These are phyloP conservation scores for Beta macrorhiza DNA, from an alignment of 179 eudicot genomes.

Conservation along the genomic window DNA sequence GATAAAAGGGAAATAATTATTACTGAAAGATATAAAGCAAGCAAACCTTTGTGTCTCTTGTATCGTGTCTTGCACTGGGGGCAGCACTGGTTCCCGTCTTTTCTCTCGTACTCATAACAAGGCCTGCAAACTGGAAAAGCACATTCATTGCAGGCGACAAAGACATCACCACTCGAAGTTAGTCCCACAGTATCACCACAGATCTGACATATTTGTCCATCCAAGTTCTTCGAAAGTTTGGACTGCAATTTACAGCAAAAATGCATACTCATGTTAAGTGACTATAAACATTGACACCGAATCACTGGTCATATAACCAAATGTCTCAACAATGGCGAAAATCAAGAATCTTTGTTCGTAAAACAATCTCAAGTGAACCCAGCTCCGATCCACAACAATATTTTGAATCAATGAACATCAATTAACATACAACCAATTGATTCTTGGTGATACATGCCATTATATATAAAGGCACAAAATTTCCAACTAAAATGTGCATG, in stretches of 20 bases:
- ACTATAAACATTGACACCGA: neutral
- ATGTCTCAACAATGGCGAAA: neutral
- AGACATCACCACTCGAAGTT: constrained; percentile 51
- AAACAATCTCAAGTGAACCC: neutral
- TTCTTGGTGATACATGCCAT: neutral
- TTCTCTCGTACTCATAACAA: constrained; percentile 91
- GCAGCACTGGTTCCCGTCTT: constrained; percentile 82
- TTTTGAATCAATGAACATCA: neutral
- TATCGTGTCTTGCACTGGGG: constrained; percentile 94
- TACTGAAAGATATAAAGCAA: neutral
- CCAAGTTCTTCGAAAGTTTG: constrained; percentile 56
- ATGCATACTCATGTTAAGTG: constrained; percentile 5
- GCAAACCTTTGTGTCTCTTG: constrained; percentile 77
- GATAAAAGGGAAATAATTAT: neutral
- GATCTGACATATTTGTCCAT: constrained; percentile 76
- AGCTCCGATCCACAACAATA: neutral
- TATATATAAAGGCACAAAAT: neutral
- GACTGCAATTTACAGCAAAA: constrained; percentile 41
- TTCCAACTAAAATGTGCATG: neutral
- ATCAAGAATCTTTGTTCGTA: neutral
- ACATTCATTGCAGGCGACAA: constrained; percentile 95
- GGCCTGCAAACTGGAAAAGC: constrained; percentile 87
- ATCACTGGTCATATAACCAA: constrained; percentile 9
- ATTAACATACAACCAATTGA: neutral
- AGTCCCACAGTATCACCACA: constrained; percentile 80